These are phyloP conservation scores for Casuarina glauca DNA, from an alignment of 306 rosid species.

Conservation along the genomic window DNA sequence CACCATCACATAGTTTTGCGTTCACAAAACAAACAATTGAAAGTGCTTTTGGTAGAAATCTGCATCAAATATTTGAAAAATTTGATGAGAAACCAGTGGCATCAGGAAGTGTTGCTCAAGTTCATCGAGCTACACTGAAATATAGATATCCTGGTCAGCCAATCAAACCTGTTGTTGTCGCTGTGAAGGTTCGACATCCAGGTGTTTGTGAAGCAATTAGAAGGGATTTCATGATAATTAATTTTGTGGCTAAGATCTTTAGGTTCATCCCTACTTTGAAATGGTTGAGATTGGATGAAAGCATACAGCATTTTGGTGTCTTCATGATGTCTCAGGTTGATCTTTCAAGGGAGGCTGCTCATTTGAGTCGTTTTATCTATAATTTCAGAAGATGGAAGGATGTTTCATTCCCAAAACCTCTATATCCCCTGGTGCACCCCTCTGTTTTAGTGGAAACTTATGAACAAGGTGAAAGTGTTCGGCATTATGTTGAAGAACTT, in stretches of 20 bases:
- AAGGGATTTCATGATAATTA: slow-evolving; percentile 67
- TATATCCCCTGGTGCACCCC: slow-evolving; percentile 81
- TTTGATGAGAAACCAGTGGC: slow-evolving; percentile 80
- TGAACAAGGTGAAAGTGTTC: slow-evolving; percentile 73
- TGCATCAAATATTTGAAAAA: slow-evolving; percentile 62
- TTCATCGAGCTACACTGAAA: slow-evolving; percentile 73
- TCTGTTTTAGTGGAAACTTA: slow-evolving; percentile 78
- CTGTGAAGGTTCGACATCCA: slow-evolving; percentile 83
- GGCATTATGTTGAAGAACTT: slow-evolving; percentile 61
- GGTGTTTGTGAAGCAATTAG: slow-evolving; percentile 79
- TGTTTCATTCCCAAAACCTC: slow-evolving; percentile 76
- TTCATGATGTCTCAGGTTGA: slow-evolving; percentile 84
- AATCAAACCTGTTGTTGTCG: slow-evolving; percentile 64
- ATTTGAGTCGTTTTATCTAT: slow-evolving; percentile 71
- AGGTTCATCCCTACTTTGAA: slow-evolving; percentile 55
- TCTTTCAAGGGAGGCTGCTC: slow-evolving; percentile 82
- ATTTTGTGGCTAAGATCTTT: slow-evolving; percentile 51
- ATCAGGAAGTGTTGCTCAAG: slow-evolving; percentile 88
- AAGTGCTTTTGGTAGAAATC: slow-evolving; percentile 65
- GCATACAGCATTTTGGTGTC: slow-evolving; percentile 65
- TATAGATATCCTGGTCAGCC: slow-evolving; percentile 62
- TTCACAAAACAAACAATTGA: slow-evolving; percentile 60
- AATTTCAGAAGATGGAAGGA: slow-evolving; percentile 70
- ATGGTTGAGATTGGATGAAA: slow-evolving; percentile 76
- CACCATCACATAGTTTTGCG: slow-evolving; percentile 70